phyloP scores from a whole-genome alignment of 1,284 basidiomycete genomes.

The Pseudozyma tsukubaensis region DNA sequence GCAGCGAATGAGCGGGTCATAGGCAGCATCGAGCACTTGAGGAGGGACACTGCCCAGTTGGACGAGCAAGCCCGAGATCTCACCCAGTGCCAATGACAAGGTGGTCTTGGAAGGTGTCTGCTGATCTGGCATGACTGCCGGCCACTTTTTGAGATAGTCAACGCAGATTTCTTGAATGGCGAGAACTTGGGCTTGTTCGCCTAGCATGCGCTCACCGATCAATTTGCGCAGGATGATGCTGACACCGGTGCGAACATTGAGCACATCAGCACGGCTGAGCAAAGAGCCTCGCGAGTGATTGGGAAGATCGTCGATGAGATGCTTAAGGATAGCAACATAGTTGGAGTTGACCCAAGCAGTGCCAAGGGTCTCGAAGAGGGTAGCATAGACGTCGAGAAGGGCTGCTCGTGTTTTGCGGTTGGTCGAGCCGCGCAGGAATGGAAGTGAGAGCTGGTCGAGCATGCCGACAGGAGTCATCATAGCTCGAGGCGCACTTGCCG shows the following conservation, averaged over 20 bases:
- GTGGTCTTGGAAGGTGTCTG: constrained; percentile 78
- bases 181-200: constrained; percentile 86
- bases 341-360: constrained; percentile 82
- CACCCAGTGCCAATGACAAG: constrained; percentile 81
- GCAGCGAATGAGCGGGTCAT: constrained; percentile 85
- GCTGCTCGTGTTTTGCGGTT: constrained; percentile 81
- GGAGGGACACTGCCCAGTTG: constrained; percentile 92
- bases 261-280: constrained; percentile 73
- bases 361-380: constrained; percentile 82
- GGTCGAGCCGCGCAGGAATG: constrained; percentile 80
- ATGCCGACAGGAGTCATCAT: constrained; percentile 83
- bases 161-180: constrained; percentile 88
- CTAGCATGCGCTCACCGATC: constrained; percentile 86
- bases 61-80: constrained; percentile 84
- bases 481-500: constrained; percentile 77
- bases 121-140: constrained; percentile 88
- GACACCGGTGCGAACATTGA: constrained; percentile 80
- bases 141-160: constrained; percentile 88
- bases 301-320: constrained; percentile 79
- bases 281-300: constrained; percentile 55
- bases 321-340: constrained; percentile 81
- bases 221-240: constrained; percentile 84
- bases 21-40: constrained; percentile 86
- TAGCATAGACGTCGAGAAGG: constrained; percentile 88
- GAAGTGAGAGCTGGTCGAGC: constrained; percentile 80